A percentile compares a stretch with the other conserved stretches of the same genome.
Conservation (phyloP, 768 basidiomycete genomes). For the Amyloporia xantha region DNA sequence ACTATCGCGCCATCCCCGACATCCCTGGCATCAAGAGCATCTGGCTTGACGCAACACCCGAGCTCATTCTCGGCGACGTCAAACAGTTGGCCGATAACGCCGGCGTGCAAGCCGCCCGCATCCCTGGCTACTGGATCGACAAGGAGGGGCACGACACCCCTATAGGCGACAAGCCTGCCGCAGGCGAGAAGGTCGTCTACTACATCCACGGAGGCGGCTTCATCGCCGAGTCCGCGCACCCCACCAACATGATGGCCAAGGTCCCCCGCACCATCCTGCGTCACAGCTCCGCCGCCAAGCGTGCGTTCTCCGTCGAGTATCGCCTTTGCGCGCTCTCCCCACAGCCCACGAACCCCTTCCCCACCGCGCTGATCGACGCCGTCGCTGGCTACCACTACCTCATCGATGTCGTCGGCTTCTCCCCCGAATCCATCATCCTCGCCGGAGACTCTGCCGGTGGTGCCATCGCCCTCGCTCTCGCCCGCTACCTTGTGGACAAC, state of each 20-base stretch:
- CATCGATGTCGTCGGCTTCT: constrained; percentile 34
- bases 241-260: neutral
- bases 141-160: constrained; percentile 6
- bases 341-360: constrained; percentile 35
- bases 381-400: constrained; percentile 43
- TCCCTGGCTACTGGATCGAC: constrained; percentile 22
- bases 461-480: constrained; percentile 36
- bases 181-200: constrained; percentile 53
- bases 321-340: constrained; percentile 31
- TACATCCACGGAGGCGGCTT: constrained; percentile 63
- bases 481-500: constrained; percentile 27
- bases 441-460: constrained; percentile 52
- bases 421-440: constrained; percentile 37
- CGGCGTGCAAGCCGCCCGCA: constrained; percentile 8
- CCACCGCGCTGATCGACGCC: constrained; percentile 28
- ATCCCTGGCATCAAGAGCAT: constrained; percentile 4
- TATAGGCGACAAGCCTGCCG: constrained; percentile 31
- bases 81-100: constrained; percentile 10
- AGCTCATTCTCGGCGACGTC: constrained; percentile 18
- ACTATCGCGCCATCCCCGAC: neutral
- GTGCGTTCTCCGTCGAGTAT: constrained; percentile 40
- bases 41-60: constrained; percentile 9
- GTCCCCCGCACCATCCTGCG: constrained; percentile 16
- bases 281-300: constrained; percentile 18
- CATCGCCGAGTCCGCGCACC: neutral